These are phyloP conservation scores for Cicer yamashitae DNA, from an alignment of 306 rosid species.

Conservation along the genomic window DNA sequence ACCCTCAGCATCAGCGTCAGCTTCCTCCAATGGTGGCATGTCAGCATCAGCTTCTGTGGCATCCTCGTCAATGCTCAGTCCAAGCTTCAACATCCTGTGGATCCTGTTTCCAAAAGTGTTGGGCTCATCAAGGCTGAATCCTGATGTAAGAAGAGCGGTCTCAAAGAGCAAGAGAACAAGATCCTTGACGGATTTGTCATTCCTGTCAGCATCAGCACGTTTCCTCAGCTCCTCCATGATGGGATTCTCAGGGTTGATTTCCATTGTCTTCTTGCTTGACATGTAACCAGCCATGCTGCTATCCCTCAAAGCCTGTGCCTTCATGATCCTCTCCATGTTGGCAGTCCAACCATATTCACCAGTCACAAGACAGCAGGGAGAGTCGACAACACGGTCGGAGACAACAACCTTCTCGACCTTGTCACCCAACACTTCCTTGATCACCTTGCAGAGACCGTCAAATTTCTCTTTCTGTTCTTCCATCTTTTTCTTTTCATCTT, in stretches of 20 bases:
- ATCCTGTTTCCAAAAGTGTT: conserved; percentile 96
- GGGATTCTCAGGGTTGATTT: conserved; percentile 89
- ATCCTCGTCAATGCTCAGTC: conserved; percentile 92
- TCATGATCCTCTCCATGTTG: conserved; percentile 97
- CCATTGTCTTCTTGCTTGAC: conserved; percentile 98
- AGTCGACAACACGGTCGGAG: conserved; percentile 88
- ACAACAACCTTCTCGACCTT: conserved; percentile 90
- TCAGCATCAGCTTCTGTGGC: conserved; percentile 70
- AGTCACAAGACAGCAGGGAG: conserved; percentile 94
- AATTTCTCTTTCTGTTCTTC: conserved; percentile 80
- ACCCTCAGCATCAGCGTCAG: conserved; percentile 80
- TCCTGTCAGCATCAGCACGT: conserved; percentile 85
- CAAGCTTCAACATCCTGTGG: conserved; percentile 95
- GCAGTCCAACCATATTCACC: conserved; percentile 99
- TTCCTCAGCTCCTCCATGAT: conserved; percentile 96
- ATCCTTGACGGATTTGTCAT: conserved; percentile 94
- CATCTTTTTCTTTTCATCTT: conserved; percentile 71
- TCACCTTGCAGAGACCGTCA: conserved; percentile 83
- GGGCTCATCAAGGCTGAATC: conserved; percentile 96
- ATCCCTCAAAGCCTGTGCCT: conserved; percentile 92
- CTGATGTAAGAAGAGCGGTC: conserved; percentile 90
- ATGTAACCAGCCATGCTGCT: conserved; percentile 94
- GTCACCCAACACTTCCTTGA: conserved; percentile 94
- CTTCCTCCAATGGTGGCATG: conserved; percentile 91
- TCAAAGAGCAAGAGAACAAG: conserved; percentile 86